Conservation (phyloP, 2,329 filamentous ascomycete species). For the Colletotrichum orchidophilum region DNA sequence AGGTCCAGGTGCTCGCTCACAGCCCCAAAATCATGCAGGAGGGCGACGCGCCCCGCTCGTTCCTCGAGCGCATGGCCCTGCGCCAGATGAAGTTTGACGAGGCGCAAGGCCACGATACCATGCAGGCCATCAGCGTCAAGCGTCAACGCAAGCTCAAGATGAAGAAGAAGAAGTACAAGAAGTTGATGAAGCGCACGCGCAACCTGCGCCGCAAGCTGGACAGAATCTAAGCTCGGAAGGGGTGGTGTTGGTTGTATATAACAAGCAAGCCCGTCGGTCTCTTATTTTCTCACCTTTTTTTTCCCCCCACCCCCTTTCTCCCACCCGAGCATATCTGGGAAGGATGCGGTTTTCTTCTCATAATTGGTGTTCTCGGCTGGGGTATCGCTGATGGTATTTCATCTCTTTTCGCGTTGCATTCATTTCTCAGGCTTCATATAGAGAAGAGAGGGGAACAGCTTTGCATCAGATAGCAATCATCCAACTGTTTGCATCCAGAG, state of each 20-base stretch:
- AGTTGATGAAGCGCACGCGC: slow-evolving; percentile 92
- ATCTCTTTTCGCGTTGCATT: slow-evolving; percentile 9
- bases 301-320: neutral
- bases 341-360: slow-evolving; percentile 11
- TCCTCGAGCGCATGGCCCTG: slow-evolving; percentile 75
- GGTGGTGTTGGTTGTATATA: slow-evolving; percentile 38
- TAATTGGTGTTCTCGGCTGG: slow-evolving; percentile 27
- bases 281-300: slow-evolving; percentile 25
- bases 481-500: slow-evolving; percentile 26
- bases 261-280: slow-evolving; percentile 22
- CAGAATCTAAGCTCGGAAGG: slow-evolving; percentile 58
- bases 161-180: slow-evolving; percentile 99
- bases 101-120: slow-evolving; percentile 59
- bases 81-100: slow-evolving; percentile 70
- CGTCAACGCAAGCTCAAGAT: slow-evolving; percentile 95
- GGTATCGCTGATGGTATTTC: slow-evolving; percentile 21
- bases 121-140: slow-evolving; percentile 90
- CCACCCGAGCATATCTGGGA: slow-evolving; percentile 35
- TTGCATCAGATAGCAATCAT: slow-evolving; percentile 34
- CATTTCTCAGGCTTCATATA: slow-evolving; percentile 25
- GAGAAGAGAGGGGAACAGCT: slow-evolving; percentile 22
- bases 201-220: slow-evolving; percentile 88
- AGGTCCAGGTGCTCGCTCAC: slow-evolving; percentile 69
- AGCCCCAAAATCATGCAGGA: slow-evolving; percentile 66
- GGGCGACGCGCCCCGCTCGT: slow-evolving; percentile 57